Conservation (phyloP, 805 yeast genomes). For the Yarrowia keelungensis region DNA sequence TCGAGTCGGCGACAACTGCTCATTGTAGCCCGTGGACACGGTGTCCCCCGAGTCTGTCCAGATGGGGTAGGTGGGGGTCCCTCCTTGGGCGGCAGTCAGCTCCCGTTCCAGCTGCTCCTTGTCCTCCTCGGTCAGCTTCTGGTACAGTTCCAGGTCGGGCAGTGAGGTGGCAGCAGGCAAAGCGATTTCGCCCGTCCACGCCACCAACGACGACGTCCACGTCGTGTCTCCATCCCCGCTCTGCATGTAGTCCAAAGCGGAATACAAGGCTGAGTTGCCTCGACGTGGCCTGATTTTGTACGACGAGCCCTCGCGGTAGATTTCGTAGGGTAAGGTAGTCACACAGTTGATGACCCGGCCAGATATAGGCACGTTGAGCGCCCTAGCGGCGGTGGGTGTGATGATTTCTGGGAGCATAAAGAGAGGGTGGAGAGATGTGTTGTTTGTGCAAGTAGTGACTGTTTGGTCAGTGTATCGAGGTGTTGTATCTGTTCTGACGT, state of each 20-base stretch:
- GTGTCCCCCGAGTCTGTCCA: constrained; percentile 65
- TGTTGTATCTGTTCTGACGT: background rate
- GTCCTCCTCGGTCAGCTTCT: constrained; percentile 60
- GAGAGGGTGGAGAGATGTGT: no score
- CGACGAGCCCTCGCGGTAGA: constrained; percentile 54
- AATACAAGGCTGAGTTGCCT: constrained; percentile 85
- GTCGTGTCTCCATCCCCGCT: constrained; percentile 47
- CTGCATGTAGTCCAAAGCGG: constrained; percentile 68
- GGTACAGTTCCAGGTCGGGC: constrained; percentile 45
- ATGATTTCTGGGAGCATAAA: constrained; percentile 27
- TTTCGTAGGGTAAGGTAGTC: constrained; percentile 71
- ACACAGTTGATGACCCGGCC: constrained; percentile 75
- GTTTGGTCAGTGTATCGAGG: no score
- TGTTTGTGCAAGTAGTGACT: no score
- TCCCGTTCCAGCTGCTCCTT: constrained; percentile 56
- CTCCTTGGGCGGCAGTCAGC: constrained; percentile 50
- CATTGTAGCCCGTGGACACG: constrained; percentile 49
- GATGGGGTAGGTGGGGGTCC: constrained; percentile 68
- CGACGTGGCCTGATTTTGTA: constrained; percentile 60
- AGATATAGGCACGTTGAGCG: constrained; percentile 45
- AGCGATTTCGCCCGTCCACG: constrained; percentile 92
- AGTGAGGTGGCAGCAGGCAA: constrained; percentile 42
- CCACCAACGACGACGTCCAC: constrained; percentile 90
- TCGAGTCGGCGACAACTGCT: constrained; percentile 85
- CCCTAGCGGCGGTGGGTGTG: constrained; percentile 9